Base-by-base conservation (phyloP, 1,284 basidiomycete genomes). In the Cutaneotrichosporon sp. region DNA sequence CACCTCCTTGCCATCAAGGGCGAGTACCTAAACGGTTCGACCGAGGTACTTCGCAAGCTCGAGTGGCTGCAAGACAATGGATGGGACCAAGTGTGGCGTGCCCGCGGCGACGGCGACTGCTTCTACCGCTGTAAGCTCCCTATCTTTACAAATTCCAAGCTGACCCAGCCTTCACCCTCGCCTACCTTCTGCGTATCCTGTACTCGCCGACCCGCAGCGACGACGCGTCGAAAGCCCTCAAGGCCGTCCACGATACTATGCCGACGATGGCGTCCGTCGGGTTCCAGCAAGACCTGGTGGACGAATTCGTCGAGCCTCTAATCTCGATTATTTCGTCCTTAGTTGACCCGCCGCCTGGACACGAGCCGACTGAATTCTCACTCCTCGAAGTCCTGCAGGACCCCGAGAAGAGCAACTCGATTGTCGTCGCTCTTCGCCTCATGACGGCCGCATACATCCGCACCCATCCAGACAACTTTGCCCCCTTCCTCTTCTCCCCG, bases 381-480 rank as follows among this genome's bases (percentile, higher is more conserved):
- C 67, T 80, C 13, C 72, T 80, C 8, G 73, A 78, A 56, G 60
- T 70, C 1, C 69, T 80, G 6, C 79, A 80, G 67, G 71, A 79
- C 66, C 57, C 77, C 9, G 78, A 80, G 60, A 65, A 69, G 50
- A 76, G 73, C 65, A 79, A 80, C 63, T 76, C 72, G 56, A 80
- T 80, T 26, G 79, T 80, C 13, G 74, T 77, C 16, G 76, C 76
- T 73, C 84, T 96, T 69, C 86, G 92, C 49, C 82, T 94, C 58
- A 81, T 92, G 22, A 90, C 92, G 63, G 90, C 90, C 0, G 89
- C 91, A 1, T 87, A 91, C 76, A 89, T 96, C 69, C 87, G 89
- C 18, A 77, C 83, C 5, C 83, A 90, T 67, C 81, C 85, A 1
- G 86, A 87, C 14, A 79, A 83, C 61, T 93, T 88, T 75, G 83